phyloP scores from a whole-genome alignment of 2,329 filamentous ascomycete genomes.

The Claviceps lovelessii region DNA sequence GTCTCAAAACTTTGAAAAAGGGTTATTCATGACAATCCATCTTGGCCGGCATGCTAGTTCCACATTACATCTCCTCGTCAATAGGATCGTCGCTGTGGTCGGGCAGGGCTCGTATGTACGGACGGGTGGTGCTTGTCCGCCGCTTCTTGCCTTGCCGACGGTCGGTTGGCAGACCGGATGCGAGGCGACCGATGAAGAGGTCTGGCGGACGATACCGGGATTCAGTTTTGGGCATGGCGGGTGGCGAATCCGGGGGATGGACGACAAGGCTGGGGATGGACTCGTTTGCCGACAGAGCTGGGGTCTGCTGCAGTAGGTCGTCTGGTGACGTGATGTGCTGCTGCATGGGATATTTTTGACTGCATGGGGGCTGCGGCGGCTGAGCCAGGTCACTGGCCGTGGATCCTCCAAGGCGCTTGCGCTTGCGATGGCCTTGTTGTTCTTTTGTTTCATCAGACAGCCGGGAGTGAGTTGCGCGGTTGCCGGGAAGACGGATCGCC shows the following conservation, averaged over 20 bases:
- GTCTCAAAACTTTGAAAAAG: background rate
- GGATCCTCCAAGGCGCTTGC: background rate
- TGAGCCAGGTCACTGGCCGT: background rate
- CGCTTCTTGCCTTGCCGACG: slow-evolving; percentile 6
- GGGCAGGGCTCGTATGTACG: slow-evolving; percentile 20
- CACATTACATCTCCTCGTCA: slow-evolving; percentile 8
- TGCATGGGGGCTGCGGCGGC: slow-evolving; percentile 1
- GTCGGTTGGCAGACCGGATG: slow-evolving; percentile 4
- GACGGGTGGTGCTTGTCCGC: slow-evolving; percentile 14
- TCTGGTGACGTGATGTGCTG: background rate
- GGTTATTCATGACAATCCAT: background rate
- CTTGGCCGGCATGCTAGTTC: background rate
- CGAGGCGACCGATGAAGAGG: slow-evolving; percentile 18
- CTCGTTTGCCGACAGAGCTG: background rate
- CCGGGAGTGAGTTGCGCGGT: background rate
- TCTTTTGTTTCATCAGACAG: background rate
- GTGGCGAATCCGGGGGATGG: background rate
- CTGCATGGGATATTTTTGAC: slow-evolving; percentile 2
- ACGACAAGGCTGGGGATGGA: slow-evolving; percentile 6
- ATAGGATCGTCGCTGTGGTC: slow-evolving; percentile 20
- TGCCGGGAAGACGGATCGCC: background rate
- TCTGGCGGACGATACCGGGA: slow-evolving; percentile 3
- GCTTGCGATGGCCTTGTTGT: background rate
- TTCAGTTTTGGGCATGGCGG: background rate
- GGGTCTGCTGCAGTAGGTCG: background rate